A percentile compares a stretch with the other conserved stretches of the same genome.
phyloP scores from a whole-genome alignment of 1,284 basidiomycete species.

The Ustilago tritici region DNA sequence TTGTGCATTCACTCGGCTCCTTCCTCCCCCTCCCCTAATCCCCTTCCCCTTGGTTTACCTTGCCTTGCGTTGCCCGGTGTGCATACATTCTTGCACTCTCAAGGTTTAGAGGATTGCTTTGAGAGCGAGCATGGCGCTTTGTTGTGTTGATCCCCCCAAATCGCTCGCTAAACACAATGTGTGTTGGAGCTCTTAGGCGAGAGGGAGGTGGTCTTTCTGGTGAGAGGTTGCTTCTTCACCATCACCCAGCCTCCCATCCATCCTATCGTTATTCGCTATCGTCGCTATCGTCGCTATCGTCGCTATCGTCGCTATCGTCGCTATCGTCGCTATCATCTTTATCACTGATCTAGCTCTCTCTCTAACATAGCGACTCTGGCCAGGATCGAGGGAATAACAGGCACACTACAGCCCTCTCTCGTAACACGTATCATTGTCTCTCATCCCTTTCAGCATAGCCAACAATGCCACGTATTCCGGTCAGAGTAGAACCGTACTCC shows the following conservation, averaged over 20 bases:
- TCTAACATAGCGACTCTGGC: neutral
- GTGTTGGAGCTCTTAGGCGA: too few relatives aligned
- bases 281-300: neutral
- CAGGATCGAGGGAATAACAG: neutral
- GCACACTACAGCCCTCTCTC: too few relatives aligned
- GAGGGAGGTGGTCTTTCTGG: too few relatives aligned
- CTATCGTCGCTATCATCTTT: neutral
- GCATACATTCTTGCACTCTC: neutral
- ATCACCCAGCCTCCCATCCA: slow-evolving; percentile 9
- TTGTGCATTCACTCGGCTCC: too few relatives aligned
- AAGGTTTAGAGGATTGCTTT: too few relatives aligned
- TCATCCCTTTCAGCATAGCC: too few relatives aligned
- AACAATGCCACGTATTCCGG: slow-evolving; percentile 73
- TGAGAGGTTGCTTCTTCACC: slow-evolving; percentile 9
- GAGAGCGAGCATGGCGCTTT: neutral
- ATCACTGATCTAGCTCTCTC: neutral
- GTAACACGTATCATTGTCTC: too few relatives aligned
- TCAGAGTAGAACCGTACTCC: slow-evolving; percentile 73
- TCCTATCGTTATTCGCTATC: neutral
- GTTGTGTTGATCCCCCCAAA: neutral
- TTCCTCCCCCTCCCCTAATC: neutral
- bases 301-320: neutral
- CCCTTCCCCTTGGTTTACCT: neutral
- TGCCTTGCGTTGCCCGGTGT: neutral
- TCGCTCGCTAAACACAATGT: too few relatives aligned